These are phyloP conservation scores for Globisporangium ultimum DNA, from an alignment of 352 stramenopile genomes.

Conservation along the genomic window DNA sequence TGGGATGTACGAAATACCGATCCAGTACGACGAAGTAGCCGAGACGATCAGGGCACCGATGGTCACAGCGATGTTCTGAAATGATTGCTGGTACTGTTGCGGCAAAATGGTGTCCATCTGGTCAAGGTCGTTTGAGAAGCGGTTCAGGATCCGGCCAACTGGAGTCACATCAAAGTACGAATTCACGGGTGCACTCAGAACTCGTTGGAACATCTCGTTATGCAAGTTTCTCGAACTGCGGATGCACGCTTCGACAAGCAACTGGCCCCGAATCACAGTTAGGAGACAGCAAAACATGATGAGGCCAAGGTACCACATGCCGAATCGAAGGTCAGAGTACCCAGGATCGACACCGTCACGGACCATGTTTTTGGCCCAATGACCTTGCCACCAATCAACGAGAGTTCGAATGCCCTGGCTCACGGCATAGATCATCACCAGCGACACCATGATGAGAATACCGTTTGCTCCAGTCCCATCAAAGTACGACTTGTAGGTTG, in stretches of 20 bases:
- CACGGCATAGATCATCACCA: no score
- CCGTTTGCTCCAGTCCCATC: no score
- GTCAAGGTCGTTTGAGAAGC: constrained; percentile 49
- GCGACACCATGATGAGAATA: no score
- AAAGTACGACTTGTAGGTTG: no score
- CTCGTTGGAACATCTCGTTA: constrained; percentile 30
- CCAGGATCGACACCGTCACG: constrained; percentile 14
- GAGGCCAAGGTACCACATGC: constrained; percentile 37
- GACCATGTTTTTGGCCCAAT: constrained; percentile 30
- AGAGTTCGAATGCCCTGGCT: constrained; percentile 17
- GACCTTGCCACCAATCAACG: constrained; percentile 35
- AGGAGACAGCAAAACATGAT: constrained; percentile 22
- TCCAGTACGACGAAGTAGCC: constrained; percentile 10
- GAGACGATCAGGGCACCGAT: constrained; percentile 20
- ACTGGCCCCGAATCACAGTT: constrained; percentile 17
- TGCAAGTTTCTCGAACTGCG: constrained; percentile 26
- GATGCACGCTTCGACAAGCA: constrained; percentile 28
- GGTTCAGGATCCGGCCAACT: constrained; percentile 44
- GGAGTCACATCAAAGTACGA: constrained; percentile 55
- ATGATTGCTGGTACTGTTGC: constrained; percentile 29
- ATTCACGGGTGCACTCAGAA: constrained; percentile 38
- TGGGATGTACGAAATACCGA: constrained; percentile 30
- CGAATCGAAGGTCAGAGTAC: constrained; percentile 31
- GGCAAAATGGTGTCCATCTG: constrained; percentile 39
- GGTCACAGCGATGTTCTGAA: constrained; percentile 24